A percentile compares a stretch with the other conserved stretches of the same genome.
phyloP scores from a whole-genome alignment of 2,329 filamentous ascomycete species.

The Chaetomium globosum region DNA sequence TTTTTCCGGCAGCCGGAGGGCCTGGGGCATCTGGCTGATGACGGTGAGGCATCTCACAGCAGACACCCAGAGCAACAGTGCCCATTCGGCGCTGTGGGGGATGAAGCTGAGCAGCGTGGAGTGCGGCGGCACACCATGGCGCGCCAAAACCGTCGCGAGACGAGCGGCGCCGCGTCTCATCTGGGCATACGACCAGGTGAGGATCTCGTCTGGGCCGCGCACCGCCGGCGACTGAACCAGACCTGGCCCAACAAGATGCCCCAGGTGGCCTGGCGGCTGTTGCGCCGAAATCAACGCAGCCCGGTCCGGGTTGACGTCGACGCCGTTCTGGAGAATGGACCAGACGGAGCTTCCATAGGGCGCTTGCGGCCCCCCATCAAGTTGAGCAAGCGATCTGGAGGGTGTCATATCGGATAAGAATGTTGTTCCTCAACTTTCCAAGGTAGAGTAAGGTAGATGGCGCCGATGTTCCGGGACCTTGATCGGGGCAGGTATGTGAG shows the following conservation, averaged over 20 bases:
- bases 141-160: neutral
- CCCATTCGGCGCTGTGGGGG: conserved; percentile 4
- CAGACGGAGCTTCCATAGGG: neutral
- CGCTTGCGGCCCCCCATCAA: neutral
- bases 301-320: neutral
- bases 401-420: neutral
- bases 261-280: neutral
- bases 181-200: conserved; percentile 7
- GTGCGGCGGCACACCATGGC: neutral
- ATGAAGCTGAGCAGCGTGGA: neutral
- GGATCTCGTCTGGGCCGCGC: conserved; percentile 4
- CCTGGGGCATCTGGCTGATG: neutral
- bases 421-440: neutral
- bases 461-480: neutral
- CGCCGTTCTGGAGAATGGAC: conserved; percentile 1
- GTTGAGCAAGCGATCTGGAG: neutral
- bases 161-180: conserved; percentile 3
- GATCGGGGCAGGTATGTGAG: neutral
- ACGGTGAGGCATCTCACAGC: neutral
- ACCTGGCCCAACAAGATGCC: neutral
- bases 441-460: neutral
- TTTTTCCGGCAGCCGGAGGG: neutral
- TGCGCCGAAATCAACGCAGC: conserved; percentile 1
- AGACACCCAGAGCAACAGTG: neutral
- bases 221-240: neutral